A percentile compares a stretch with the other conserved stretches of the same genome.
These are phyloP conservation scores for Fraxinus americana DNA, from an alignment of 257 asterid genomes.

Conservation along the genomic window DNA sequence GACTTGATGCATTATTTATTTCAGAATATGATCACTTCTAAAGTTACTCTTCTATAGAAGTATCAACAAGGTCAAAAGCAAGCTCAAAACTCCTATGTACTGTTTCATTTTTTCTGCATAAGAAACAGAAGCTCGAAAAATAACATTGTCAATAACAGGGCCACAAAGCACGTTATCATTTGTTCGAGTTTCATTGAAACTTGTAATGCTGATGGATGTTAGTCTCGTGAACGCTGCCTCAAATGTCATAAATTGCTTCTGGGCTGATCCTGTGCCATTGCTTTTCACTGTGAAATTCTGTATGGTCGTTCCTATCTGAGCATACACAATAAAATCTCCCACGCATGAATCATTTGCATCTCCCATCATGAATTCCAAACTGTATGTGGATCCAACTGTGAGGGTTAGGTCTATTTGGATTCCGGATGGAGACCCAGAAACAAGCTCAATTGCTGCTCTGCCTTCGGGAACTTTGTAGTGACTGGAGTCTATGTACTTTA, in stretches of 20 bases:
- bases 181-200: conserved; percentile 23
- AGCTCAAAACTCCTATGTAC: conserved; percentile 6
- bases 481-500: conserved; percentile 30
- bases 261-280: conserved; percentile 24
- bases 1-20: neutral
- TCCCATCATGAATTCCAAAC: conserved; percentile 33
- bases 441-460: conserved; percentile 36
- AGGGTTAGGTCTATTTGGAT: neutral
- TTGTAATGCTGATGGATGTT: conserved; percentile 20
- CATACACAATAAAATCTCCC: conserved; percentile 21
- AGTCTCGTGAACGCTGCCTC: neutral
- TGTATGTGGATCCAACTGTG: neutral
- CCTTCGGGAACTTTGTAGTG: conserved; percentile 35
- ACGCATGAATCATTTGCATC: conserved; percentile 35
- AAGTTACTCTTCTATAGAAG: conserved; percentile 2
- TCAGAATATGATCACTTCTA: neutral
- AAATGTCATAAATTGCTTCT: conserved; percentile 6
- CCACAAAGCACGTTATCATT: conserved; percentile 28
- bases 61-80: conserved; percentile 12
- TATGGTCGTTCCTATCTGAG: conserved; percentile 12
- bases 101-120: conserved; percentile 7
- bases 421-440: conserved; percentile 27
- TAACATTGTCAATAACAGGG: conserved; percentile 27
- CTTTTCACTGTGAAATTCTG: conserved; percentile 24
- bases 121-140: conserved; percentile 4